Evolutionary conservation across 805 yeast genomes (phyloP), one percentile per base, ranked within the genome.

Genomic region (Ogataea trehalophila): DNA sequence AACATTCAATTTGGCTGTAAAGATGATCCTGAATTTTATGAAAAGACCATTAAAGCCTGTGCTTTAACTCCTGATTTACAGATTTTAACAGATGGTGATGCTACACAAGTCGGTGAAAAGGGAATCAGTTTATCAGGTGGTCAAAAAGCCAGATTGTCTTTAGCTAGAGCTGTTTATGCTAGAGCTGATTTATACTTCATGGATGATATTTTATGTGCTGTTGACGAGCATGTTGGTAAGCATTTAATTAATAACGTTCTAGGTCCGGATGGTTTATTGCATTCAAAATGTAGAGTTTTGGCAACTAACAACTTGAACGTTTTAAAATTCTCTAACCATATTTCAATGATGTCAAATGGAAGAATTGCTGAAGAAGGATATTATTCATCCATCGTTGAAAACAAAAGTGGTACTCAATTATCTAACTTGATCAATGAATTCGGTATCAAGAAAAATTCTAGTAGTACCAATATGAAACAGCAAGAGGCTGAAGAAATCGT

Each of bases 81-180:
- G 22, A 80, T 83, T 35, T 74, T 91, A 48, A 87, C 95, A 1
- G 83, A 86, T 56, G 95, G 96, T 46, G 97, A 91, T 63, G 72
- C 73, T 45, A 91, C 98, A 6, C 82, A 85, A 59, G 97, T 91
- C 48, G 97, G 98, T 55, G 98, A 91, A 69, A 87, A 91, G 67
- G 98, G 98, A 56, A 89, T 91, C 44, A 87, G 96, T 11, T 74
- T 91, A 39, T 86, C 95, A 41, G 98, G 98, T 43, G 98, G 98
- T 43, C 97, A 91, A 67, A 91, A 91, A 72, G 97, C 97, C 0
- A 82, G 98, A 66, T 75, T 91, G 36, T 82, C 95, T 1, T 75
- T 91, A 44, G 97, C 97, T 0, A 79, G 98, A 63, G 96, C 98
- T 15, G 96, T 91, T 6, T 91, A 91, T 62, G 80, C 96, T 4